These are phyloP conservation scores for Suillus spraguei DNA, from an alignment of 768 basidiomycete genomes.

Conservation along the genomic window DNA sequence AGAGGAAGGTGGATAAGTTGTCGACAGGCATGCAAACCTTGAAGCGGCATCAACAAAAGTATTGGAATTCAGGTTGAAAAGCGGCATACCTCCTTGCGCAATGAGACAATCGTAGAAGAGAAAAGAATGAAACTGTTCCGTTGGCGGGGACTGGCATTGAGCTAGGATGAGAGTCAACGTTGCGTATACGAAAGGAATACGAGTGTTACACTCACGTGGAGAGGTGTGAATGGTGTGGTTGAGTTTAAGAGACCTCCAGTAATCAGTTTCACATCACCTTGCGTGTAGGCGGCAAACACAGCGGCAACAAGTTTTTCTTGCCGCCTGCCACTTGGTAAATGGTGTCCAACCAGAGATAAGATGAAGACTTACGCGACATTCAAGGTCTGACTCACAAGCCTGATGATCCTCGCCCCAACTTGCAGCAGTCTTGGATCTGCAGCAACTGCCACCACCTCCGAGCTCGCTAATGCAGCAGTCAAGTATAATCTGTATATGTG, in stretches of 20 bases:
- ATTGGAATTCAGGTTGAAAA: neutral
- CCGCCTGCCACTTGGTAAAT: constrained; percentile 37
- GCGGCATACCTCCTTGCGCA: constrained; percentile 63
- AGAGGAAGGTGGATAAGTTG: constrained; percentile 53
- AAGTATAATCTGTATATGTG: constrained; percentile 68
- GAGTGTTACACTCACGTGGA: constrained; percentile 43
- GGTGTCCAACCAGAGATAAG: constrained; percentile 5
- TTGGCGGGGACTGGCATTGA: constrained; percentile 37
- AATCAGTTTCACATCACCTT: constrained; percentile 49
- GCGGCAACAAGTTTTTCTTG: constrained; percentile 59
- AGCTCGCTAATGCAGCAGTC: constrained; percentile 36
- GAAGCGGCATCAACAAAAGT: constrained; percentile 7
- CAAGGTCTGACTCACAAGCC: constrained; percentile 65
- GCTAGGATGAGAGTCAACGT: constrained; percentile 17
- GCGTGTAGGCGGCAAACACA: constrained; percentile 43
- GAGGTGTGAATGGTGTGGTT: constrained; percentile 46
- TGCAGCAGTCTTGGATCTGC: constrained; percentile 39
- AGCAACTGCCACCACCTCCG: constrained; percentile 26
- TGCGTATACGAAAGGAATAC: neutral
- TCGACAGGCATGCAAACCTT: constrained; percentile 57
- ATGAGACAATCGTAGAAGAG: constrained; percentile 61
- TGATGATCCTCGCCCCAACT: constrained; percentile 66
- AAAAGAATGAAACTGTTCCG: constrained; percentile 70
- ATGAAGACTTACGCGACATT: constrained; percentile 58
- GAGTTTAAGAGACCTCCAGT: constrained; percentile 55